Evolutionary conservation across 1,139 yeast genomes (phyloP), one percentile per base, ranked within the genome.

Genomic region (Sugiyamaella sp.): DNA sequence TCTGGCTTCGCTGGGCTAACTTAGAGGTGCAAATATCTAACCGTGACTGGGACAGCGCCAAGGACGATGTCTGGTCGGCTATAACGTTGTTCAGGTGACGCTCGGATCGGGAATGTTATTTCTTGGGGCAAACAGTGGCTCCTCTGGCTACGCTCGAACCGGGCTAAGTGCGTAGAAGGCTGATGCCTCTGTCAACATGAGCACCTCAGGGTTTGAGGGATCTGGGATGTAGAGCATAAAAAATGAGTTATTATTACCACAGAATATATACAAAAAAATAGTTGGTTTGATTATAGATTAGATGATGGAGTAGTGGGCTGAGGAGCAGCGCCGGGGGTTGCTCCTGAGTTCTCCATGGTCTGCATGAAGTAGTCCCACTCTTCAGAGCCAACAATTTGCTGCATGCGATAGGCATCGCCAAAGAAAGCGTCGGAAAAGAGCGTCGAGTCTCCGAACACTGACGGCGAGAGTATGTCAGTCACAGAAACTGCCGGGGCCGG

Each of bases 1-100:
- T 66, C 12, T 66, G 70, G 70, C 51, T 66, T 37, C 55, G 69
- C n/a, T 66, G 68, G 67, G 40, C 42, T 2, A 37, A 49, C 3
- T 47, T 66, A 19, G 65, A 66, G 50, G 65, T 63, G 6, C 65
- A 61, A n/a, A 48, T 66, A 12, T 53, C 56, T 6, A 54, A 58
- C n/a, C 52, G 62, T 8, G 58, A 62, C 49, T 66, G 70, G 70
- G 63, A 63, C n/a, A 52, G 52, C 5, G 67, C 66, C 2, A 54
- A 60, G 24, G 60, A 60, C 25, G 46, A 49, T 1, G 44, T 54
- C 2, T 66, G 70, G 70, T 49, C 58, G 4, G 54, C 63, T 4
- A 19, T 62, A 25, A 59, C 64, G 8, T 20, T 60, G 5, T 62
- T 60, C 42, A 20, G 16, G 20, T 22, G 24, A 20, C 14, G 9